These are phyloP conservation scores for Haematococcus lacustris DNA, from an alignment of 139 green algal species.

Conservation along the genomic window DNA sequence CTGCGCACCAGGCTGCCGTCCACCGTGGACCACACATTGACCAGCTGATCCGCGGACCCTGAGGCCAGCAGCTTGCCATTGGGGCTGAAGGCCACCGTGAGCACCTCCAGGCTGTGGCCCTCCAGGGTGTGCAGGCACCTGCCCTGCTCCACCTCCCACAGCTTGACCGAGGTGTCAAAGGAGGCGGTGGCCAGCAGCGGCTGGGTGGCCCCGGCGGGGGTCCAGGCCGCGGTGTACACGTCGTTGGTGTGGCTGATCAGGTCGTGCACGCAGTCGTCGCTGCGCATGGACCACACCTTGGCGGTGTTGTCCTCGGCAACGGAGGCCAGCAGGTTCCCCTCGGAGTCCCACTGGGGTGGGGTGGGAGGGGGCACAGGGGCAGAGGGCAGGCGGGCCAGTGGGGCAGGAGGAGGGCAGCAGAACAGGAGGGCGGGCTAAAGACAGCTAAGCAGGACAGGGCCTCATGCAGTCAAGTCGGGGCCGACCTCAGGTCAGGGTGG, in stretches of 20 bases:
- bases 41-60: conserved; percentile 67
- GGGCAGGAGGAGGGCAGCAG: too few relatives aligned
- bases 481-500: too few relatives aligned
- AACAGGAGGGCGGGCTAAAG: too few relatives aligned
- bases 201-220: conserved; percentile 42
- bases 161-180: conserved; percentile 76
- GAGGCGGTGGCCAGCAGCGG: conserved; percentile 73
- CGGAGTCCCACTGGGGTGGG: conserved; percentile 73
- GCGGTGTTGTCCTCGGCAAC: conserved; percentile 80
- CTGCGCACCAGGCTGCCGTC: conserved; percentile 59
- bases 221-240: conserved; percentile 88
- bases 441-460: too few relatives aligned
- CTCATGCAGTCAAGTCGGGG: too few relatives aligned
- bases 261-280: conserved; percentile 51
- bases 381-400: too few relatives aligned
- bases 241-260: conserved; percentile 68
- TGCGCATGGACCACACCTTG: conserved; percentile 58
- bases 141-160: conserved; percentile 79
- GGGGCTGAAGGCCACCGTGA: conserved; percentile 72
- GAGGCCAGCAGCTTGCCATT: conserved; percentile 67
- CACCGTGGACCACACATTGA: conserved; percentile 72
- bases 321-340: conserved; percentile 73
- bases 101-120: conserved; percentile 30
- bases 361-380: too few relatives aligned
- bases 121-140: conserved; percentile 53